These are phyloP conservation scores for Ophiostoma quercus DNA, from an alignment of 2,329 filamentous ascomycete genomes.

Conservation along the genomic window DNA sequence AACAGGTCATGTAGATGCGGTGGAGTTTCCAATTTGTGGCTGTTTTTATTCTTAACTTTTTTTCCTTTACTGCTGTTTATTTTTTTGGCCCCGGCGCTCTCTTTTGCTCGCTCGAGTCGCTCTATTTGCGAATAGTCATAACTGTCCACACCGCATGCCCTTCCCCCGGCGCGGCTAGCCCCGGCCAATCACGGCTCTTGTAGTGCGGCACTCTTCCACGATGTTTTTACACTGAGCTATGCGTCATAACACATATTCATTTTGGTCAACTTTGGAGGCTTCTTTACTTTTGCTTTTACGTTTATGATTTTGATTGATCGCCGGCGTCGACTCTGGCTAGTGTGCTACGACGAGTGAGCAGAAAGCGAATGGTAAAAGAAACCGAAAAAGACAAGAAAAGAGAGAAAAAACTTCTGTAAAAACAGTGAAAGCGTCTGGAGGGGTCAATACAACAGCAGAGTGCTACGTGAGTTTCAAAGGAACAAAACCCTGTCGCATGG, in stretches of 20 bases:
- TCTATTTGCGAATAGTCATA: neutral
- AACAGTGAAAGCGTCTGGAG: too few species aligned
- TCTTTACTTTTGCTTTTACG: too few species aligned
- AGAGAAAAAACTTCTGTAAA: neutral
- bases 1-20: neutral
- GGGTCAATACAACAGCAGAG: too few species aligned
- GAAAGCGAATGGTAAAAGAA: too few species aligned
- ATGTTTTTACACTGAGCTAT: neutral
- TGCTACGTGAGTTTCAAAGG: neutral
- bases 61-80: neutral
- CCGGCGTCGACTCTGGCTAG: too few species aligned
- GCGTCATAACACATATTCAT: neutral
- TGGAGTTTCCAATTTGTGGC: neutral
- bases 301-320: too few species aligned
- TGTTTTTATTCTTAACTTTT: neutral
- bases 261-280: too few species aligned
- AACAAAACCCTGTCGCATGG: neutral
- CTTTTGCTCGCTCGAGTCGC: neutral
- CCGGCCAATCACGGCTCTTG: constrained; percentile 4
- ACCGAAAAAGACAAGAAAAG: too few species aligned
- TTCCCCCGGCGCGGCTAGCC: constrained; percentile 11
- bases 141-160: neutral
- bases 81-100: neutral
- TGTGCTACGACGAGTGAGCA: too few species aligned
- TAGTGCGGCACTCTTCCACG: neutral